phyloP scores from a whole-genome alignment of 2,329 filamentous ascomycete species.

The Pezicula carpinea region DNA sequence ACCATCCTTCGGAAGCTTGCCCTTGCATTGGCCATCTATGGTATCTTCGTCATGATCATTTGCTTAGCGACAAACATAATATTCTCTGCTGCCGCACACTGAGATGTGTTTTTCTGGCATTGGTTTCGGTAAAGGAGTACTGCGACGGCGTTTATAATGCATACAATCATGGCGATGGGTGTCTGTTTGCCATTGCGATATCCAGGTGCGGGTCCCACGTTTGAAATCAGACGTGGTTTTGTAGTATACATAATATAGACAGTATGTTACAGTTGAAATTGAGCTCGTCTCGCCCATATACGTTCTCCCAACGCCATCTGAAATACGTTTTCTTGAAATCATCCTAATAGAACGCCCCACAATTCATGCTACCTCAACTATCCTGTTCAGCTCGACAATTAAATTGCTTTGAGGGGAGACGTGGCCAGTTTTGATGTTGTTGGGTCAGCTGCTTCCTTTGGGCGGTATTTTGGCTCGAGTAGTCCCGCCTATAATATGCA shows the following conservation, averaged over 20 bases:
- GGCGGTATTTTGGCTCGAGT: slow-evolving; percentile 26
- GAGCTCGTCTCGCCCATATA: neutral
- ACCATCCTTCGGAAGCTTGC: slow-evolving; percentile 65
- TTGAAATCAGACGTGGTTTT: neutral
- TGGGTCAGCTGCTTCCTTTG: neutral
- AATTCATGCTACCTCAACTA: neutral
- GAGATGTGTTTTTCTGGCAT: slow-evolving; percentile 12
- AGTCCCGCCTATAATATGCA: slow-evolving; percentile 22
- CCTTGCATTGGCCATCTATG: slow-evolving; percentile 76
- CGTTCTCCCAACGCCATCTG: neutral
- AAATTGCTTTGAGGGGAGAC: neutral
- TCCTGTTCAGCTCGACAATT: neutral
- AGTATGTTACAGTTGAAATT: neutral
- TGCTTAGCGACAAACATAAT: slow-evolving; percentile 84
- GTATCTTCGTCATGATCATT: slow-evolving; percentile 80
- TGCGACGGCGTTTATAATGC: slow-evolving; percentile 14
- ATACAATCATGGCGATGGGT: neutral
- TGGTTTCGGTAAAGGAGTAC: slow-evolving; percentile 10
- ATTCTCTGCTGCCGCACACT: slow-evolving; percentile 60
- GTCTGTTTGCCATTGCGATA: no score
- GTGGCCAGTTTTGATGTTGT: neutral
- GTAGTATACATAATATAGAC: neutral
- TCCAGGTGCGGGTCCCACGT: no score
- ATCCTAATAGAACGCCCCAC: neutral
- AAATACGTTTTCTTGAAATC: neutral